Evolutionary conservation across 176 grass and related monocot genomes (phyloP).

Genomic region (Avena atlantica): DNA sequence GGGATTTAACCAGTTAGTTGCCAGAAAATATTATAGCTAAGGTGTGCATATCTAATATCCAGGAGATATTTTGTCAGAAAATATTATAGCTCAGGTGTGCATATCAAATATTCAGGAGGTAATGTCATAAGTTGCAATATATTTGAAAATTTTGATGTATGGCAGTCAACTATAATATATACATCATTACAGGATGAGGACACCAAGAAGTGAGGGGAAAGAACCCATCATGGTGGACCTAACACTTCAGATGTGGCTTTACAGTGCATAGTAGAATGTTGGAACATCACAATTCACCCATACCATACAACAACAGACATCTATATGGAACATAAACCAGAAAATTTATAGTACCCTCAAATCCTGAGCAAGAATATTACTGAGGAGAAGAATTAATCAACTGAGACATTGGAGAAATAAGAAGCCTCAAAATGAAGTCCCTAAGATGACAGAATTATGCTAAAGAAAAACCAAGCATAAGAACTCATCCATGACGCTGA

Average conservation of each 20-base stretch:
- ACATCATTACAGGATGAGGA: conserved; percentile 2
- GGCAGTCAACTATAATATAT: neutral
- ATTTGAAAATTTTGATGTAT: neutral
- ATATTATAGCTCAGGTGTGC: neutral
- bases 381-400: neutral
- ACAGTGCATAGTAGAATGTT: neutral
- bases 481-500: neutral
- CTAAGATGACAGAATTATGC: neutral
- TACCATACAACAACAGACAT: neutral
- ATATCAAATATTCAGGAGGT: conserved; percentile 16
- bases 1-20: neutral
- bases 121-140: conserved; percentile 11
- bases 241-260: conserved; percentile 12
- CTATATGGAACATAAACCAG: neutral
- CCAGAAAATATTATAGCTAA: neutral
- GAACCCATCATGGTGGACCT: neutral
- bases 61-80: neutral
- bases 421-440: neutral
- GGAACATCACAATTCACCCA: neutral
- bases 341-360: neutral
- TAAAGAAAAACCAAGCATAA: conserved; percentile 30
- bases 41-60: neutral
- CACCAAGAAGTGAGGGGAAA: neutral
- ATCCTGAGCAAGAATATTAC: neutral
- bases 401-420: neutral